These are phyloP conservation scores for Podila epigama DNA, from an alignment of 192 early-diverging fungal genomes.

Conservation along the genomic window DNA sequence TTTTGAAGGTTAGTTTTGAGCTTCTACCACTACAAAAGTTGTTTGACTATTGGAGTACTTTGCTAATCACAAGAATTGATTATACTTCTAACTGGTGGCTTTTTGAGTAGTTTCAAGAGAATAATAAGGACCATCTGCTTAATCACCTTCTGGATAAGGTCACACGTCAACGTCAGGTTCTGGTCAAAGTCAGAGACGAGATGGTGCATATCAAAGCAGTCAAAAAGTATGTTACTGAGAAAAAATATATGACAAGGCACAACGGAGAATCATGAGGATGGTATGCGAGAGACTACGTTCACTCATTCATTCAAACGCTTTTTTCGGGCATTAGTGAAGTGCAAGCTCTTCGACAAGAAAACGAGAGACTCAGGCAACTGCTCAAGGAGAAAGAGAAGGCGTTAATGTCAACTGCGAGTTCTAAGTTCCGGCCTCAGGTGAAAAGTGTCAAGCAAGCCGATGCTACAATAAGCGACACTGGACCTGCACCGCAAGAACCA, in stretches of 20 bases:
- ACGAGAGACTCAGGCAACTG: slow-evolving; percentile 15
- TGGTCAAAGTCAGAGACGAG: slow-evolving; percentile 12
- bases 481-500: too few species aligned
- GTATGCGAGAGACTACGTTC: not conserved
- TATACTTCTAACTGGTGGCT: not conserved
- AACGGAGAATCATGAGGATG: too few species aligned
- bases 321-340: slow-evolving; percentile 6
- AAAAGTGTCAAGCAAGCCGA: not conserved
- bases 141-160: slow-evolving; percentile 17
- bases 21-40: too few species aligned
- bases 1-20: slow-evolving; percentile 11
- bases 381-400: slow-evolving; percentile 2
- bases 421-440: not conserved
- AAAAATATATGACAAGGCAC: too few species aligned
- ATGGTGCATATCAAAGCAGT: slow-evolving; percentile 13
- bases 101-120: slow-evolving; percentile 29
- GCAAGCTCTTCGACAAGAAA: slow-evolving; percentile 15
- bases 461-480: too few species aligned
- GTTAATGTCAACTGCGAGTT: not conserved
- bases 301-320: not conserved
- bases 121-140: slow-evolving; percentile 12
- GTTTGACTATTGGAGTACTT: not conserved
- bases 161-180: slow-evolving; percentile 19
- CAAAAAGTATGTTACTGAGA: slow-evolving; percentile 17
- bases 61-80: not conserved